Conservation (phyloP, 1,284 basidiomycete genomes). For the Apiotrichum porosum region DNA sequence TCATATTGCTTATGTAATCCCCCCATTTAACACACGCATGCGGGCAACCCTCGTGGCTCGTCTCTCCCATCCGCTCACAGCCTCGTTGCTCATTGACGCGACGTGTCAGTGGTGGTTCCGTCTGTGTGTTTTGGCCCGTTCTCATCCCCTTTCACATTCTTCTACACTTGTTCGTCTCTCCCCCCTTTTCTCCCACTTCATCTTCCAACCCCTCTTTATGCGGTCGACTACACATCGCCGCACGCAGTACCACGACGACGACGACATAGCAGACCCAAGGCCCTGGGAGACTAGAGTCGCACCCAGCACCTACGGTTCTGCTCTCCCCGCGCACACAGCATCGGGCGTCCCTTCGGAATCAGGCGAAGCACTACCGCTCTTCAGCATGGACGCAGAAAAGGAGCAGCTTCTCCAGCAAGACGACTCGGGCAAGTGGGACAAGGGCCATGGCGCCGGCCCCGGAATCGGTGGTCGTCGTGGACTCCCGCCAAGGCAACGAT, state of each 20-base stretch:
- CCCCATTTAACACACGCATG: no score
- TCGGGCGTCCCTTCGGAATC: conserved; percentile 1
- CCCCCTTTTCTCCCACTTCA: no score
- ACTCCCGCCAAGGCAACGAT: conserved; percentile 36
- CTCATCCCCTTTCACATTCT: neutral
- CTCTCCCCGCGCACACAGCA: neutral
- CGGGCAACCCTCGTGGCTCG: no score
- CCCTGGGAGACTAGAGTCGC: conserved; percentile 42
- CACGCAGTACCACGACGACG: conserved; percentile 23
- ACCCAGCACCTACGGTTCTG: conserved; percentile 36
- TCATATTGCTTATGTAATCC: no score
- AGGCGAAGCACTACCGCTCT: conserved; percentile 11
- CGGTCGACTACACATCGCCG: conserved; percentile 21
- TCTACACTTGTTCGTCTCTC: neutral
- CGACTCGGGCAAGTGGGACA: conserved; percentile 44
- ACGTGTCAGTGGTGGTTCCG: no score
- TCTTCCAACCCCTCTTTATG: conserved; percentile 7
- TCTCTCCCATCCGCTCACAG: no score
- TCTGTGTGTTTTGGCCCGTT: no score
- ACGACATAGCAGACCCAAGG: conserved; percentile 38
- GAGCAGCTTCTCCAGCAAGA: conserved; percentile 25
- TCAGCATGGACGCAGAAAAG: conserved; percentile 21
- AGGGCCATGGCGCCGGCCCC: conserved; percentile 41
- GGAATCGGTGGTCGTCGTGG: conserved; percentile 40
- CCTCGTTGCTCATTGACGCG: no score